Conservation (phyloP, 2,329 filamentous ascomycete genomes). For the Xylariaceae sp. region DNA sequence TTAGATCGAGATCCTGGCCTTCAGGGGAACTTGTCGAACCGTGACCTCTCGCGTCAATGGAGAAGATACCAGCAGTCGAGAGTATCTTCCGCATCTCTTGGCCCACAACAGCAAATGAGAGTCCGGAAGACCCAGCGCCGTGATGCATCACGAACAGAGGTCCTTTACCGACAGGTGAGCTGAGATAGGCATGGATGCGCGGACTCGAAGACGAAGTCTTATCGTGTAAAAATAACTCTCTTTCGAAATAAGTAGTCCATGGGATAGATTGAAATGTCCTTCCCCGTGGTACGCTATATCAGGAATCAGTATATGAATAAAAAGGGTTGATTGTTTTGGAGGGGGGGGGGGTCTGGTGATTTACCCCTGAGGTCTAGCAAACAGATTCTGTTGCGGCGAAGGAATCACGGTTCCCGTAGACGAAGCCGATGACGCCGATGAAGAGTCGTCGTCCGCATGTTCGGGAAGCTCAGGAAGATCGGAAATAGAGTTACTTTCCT, state of each 20-base stretch:
- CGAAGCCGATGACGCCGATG: conserved; percentile 77
- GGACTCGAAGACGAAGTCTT: conserved; percentile 40
- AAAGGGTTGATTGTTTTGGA: background rate
- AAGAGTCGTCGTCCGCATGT: conserved; percentile 60
- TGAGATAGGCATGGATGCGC: conserved; percentile 81
- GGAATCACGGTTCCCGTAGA: conserved; percentile 90
- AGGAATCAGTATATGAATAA: conserved; percentile 16
- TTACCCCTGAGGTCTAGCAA: conserved; percentile 65
- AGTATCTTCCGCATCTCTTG: conserved; percentile 70
- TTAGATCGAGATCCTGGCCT: conserved; percentile 53
- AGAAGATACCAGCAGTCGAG: conserved; percentile 76
- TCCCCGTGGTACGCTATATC: conserved; percentile 42
- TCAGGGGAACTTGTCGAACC: conserved; percentile 58
- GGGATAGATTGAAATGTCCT: conserved; percentile 60
- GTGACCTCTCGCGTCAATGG: conserved; percentile 81
- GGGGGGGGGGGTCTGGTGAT: conserved; percentile 22
- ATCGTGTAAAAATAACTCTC: conserved; percentile 69
- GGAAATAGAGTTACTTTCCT: conserved; percentile 34
- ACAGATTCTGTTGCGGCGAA: conserved; percentile 65
- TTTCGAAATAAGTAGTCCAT: conserved; percentile 88
- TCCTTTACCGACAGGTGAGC: conserved; percentile 66
- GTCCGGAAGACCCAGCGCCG: conserved; percentile 85
- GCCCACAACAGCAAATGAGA: conserved; percentile 82
- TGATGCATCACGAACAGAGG: conserved; percentile 93
- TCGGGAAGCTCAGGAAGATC: conserved; percentile 43